These are phyloP conservation scores for Malassezia nana DNA, from an alignment of 1,284 basidiomycete species.

Conservation along the genomic window DNA sequence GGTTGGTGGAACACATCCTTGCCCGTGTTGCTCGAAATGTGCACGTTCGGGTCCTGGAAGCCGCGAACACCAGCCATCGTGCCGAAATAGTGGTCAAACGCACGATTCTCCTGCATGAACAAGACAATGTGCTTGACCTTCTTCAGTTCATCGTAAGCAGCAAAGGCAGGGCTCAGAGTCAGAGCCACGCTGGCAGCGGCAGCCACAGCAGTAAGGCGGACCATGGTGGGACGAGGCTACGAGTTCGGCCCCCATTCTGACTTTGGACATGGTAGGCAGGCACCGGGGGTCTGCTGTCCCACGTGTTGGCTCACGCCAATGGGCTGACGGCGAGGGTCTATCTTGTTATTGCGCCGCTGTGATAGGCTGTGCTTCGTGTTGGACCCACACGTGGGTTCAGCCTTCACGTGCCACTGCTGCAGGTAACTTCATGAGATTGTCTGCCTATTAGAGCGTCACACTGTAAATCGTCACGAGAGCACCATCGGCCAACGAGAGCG, in stretches of 20 bases:
- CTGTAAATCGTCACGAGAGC: neutral
- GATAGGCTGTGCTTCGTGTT: neutral
- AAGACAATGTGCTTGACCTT: constrained; percentile 24
- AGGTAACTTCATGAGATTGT: too few species aligned
- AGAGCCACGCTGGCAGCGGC: neutral
- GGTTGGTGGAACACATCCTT: constrained; percentile 27
- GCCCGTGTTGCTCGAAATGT: constrained; percentile 26
- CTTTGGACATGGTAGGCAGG: neutral
- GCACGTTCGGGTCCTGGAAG: constrained; percentile 38
- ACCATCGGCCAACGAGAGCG: neutral
- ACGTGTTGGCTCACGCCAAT: neutral
- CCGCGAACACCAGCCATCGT: constrained; percentile 35
- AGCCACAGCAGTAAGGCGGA: neutral
- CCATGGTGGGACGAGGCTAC: neutral
- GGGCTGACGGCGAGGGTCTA: too few species aligned
- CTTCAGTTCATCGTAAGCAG: constrained; percentile 3
- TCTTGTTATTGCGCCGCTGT: too few species aligned
- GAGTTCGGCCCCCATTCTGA: neutral
- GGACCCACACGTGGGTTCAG: neutral
- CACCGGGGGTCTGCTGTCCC: neutral
- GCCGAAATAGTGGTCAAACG: constrained; percentile 41
- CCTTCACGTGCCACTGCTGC: neutral
- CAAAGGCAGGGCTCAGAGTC: neutral
- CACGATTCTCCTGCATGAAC: constrained; percentile 43
- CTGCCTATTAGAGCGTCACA: constrained; percentile 4